phyloP scores from a whole-genome alignment of 2,329 filamentous ascomycete genomes.

The Verticillium isaacii region DNA sequence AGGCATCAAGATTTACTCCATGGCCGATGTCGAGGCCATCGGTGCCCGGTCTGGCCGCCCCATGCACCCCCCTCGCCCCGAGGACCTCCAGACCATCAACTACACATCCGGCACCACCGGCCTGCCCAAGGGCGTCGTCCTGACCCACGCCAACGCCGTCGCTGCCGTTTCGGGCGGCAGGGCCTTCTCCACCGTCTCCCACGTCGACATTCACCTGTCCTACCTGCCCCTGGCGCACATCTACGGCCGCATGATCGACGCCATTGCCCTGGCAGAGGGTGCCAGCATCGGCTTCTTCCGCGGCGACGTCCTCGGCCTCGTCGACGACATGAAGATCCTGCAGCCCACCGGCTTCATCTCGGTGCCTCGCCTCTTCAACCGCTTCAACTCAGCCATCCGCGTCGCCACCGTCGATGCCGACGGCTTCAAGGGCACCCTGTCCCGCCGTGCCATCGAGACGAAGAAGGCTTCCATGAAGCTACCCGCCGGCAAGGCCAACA shows the following conservation, averaged over 20 bases:
- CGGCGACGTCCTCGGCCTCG: constrained; percentile 78
- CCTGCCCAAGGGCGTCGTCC: constrained; percentile 74
- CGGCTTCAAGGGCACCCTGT: constrained; percentile 77
- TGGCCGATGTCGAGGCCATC: constrained; percentile 75
- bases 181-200: constrained; percentile 42
- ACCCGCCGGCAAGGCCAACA: constrained; percentile 67
- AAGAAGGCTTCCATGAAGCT: constrained; percentile 78
- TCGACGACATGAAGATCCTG: constrained; percentile 87
- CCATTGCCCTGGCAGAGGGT: constrained; percentile 66
- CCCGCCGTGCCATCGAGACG: constrained; percentile 70
- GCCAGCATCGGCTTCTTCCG: constrained; percentile 86
- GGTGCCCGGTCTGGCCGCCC: constrained; percentile 66
- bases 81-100: constrained; percentile 84
- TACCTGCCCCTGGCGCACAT: constrained; percentile 95
- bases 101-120: constrained; percentile 87
- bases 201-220: constrained; percentile 65
- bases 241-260: constrained; percentile 80
- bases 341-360: constrained; percentile 80
- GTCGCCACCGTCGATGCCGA: constrained; percentile 72
- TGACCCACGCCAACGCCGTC: constrained; percentile 79
- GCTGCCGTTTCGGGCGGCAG: constrained; percentile 63
- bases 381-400: constrained; percentile 80
- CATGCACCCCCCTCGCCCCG: constrained; percentile 64
- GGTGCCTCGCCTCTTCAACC: constrained; percentile 87
- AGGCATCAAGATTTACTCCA: constrained; percentile 74